Evolutionary conservation across 2,329 filamentous ascomycete species (phyloP).

Genomic region (Pseudopyrenochaeta lycopersici): DNA sequence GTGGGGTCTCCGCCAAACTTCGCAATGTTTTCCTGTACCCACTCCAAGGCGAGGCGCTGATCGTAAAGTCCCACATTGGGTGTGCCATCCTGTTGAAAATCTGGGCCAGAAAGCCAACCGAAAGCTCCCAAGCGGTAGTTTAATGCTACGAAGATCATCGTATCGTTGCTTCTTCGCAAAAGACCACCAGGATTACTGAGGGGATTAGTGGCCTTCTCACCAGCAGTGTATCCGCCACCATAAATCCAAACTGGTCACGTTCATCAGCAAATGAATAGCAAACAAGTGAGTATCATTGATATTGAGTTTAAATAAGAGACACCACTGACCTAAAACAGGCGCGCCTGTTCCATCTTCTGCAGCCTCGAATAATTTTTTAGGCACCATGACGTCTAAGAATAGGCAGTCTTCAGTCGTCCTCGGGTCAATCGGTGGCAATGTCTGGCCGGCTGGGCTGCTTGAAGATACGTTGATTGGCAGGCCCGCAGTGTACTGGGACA

Average conservation of each 20-base stretch:
- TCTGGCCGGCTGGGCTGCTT: neutral
- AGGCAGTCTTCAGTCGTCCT: conserved; percentile 53
- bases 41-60: conserved; percentile 53
- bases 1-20: too few species aligned
- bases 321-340: neutral
- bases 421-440: conserved; percentile 1
- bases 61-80: conserved; percentile 54
- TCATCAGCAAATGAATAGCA: neutral
- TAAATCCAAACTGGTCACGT: conserved; percentile 52
- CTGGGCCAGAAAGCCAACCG: conserved; percentile 48
- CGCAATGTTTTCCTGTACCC: too few species aligned
- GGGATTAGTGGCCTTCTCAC: conserved; percentile 15
- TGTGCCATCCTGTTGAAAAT: conserved; percentile 42
- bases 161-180: conserved; percentile 13
- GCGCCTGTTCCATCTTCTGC: conserved; percentile 11
- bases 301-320: neutral
- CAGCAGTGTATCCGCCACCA: conserved; percentile 31
- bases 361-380: conserved; percentile 39
- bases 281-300: neutral
- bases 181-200: neutral
- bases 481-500: neutral
- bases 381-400: conserved; percentile 54
- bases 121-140: too few species aligned
- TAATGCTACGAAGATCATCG: conserved; percentile 52
- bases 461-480: conserved; percentile 1